Evolutionary conservation across 2,329 filamentous ascomycete genomes (phyloP).

Genomic region (Mollisiaceae sp.): DNA sequence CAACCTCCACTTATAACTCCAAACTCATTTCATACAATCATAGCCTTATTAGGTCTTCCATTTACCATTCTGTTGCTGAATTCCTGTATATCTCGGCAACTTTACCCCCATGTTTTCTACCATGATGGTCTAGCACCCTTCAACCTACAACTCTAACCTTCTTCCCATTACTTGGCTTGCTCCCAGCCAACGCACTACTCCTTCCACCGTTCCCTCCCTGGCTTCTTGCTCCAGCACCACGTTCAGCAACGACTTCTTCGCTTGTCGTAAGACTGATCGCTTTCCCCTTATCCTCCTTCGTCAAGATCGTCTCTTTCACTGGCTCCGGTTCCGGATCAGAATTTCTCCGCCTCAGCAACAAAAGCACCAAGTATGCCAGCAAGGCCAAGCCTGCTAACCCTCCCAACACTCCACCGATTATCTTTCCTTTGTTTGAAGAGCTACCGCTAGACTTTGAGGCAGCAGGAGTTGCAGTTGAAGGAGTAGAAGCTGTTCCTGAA

Average conservation of each 20-base stretch:
- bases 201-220: not conserved
- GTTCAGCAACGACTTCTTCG: not conserved
- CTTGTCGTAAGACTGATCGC: not conserved
- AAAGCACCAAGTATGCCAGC: slow-evolving; percentile 11
- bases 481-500: not conserved
- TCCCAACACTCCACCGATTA: slow-evolving; percentile 29
- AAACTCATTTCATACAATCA: not conserved
- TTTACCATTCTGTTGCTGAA: too few species aligned
- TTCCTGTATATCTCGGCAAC: too few species aligned
- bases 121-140: not conserved
- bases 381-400: slow-evolving; percentile 19
- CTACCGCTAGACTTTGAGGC: not conserved
- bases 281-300: not conserved
- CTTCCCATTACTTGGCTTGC: not conserved
- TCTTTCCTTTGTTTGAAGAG: slow-evolving; percentile 11
- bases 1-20: not conserved
- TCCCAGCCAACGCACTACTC: not conserved
- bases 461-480: not conserved
- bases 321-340: slow-evolving; percentile 1
- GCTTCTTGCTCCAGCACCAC: not conserved
- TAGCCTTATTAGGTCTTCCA: not conserved
- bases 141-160: slow-evolving; percentile 4
- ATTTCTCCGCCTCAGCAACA: slow-evolving; percentile 24
- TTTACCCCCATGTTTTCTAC: not conserved
- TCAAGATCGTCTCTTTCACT: not conserved